phyloP scores from a whole-genome alignment of 2,329 filamentous ascomycete genomes.

The Tolypocladium nubicola region DNA sequence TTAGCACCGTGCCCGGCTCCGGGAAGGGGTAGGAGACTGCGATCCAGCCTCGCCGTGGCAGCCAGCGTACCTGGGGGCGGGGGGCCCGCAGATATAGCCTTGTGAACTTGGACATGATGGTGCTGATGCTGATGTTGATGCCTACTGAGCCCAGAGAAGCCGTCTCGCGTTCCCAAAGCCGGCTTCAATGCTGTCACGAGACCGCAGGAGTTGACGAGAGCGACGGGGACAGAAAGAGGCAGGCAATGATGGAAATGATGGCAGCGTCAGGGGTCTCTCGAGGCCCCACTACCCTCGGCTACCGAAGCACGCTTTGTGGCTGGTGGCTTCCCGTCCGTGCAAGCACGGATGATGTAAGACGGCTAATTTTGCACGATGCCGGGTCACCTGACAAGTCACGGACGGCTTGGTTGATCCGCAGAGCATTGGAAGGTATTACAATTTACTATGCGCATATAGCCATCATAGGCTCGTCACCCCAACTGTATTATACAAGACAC shows the following conservation, averaged over 20 bases:
- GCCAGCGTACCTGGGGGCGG: slow-evolving; percentile 25
- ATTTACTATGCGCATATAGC: slow-evolving; percentile 12
- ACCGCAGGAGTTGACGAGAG: neutral
- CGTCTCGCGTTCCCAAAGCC: neutral
- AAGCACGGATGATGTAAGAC: neutral
- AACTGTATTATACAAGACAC: slow-evolving; percentile 24
- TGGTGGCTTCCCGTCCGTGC: too few species aligned
- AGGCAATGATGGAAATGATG: neutral
- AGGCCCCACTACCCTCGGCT: neutral
- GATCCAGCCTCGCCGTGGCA: neutral
- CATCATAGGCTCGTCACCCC: slow-evolving; percentile 21
- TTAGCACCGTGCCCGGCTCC: neutral
- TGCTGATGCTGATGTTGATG: neutral
- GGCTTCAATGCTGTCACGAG: neutral
- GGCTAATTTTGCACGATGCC: neutral
- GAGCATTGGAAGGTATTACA: neutral
- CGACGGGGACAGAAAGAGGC: neutral
- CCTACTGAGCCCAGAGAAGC: neutral
- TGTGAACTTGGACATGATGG: slow-evolving; percentile 24
- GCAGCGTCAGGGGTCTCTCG: neutral
- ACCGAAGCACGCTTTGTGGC: neutral
- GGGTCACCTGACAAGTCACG: neutral
- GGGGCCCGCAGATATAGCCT: slow-evolving; percentile 26
- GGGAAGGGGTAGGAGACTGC: neutral
- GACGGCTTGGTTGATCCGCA: neutral